Base-by-base conservation (phyloP, 2,329 filamentous ascomycete species). In the Chrysosporium queenslandicum region DNA sequence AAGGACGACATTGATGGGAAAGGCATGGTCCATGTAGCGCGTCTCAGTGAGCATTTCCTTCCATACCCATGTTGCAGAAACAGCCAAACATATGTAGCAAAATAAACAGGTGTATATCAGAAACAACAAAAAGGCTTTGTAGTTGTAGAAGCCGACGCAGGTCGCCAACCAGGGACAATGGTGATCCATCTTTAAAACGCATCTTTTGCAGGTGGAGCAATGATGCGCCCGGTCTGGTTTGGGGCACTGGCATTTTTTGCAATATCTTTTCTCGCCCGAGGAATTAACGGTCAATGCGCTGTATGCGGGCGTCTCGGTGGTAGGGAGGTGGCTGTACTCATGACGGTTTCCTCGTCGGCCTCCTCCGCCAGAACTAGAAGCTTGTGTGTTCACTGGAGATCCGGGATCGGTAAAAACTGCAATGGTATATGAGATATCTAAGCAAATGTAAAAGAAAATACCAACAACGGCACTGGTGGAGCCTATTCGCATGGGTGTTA, bases 141-240 rank as follows among this genome's bases (percentile, higher is more conserved):
- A 94, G 71, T 98, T 98, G 64, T 81, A 82, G 58, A 98, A 74
- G 18, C 92, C 92, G 55, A 98, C 86, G 68, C 92, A 98, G 3
- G 88, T 95, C 25, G 92, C 91, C 46, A 98, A 78, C 92, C 92
- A 98, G 14, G 92, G 92, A 67, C 92, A 98, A 72, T 98, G 92
- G 68, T 98, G 92, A 66, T 98, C 92, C 92, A 98, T 98, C 76
- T 98, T 98, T 68, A 98, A 77, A 23, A 98, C 90, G 68, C 92
- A 98, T 63, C 86, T 85, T 60, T 85, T 82, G 71, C 92, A 98
- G 3, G 89, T 94, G 9, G 88, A 94, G 77, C 92, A 98, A 74
- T 98, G 92, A 69, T 98, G 92, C 29, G 91, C 83, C 56, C 92
- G 87, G 71, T 98, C 92, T 39, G 92, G 92, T 73, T 98, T 98